Percentiles rank a stretch among this genome's conserved stretches.
Conservation (phyloP, 495 filamentous ascomycete species). For the Xylaria nigripes region DNA sequence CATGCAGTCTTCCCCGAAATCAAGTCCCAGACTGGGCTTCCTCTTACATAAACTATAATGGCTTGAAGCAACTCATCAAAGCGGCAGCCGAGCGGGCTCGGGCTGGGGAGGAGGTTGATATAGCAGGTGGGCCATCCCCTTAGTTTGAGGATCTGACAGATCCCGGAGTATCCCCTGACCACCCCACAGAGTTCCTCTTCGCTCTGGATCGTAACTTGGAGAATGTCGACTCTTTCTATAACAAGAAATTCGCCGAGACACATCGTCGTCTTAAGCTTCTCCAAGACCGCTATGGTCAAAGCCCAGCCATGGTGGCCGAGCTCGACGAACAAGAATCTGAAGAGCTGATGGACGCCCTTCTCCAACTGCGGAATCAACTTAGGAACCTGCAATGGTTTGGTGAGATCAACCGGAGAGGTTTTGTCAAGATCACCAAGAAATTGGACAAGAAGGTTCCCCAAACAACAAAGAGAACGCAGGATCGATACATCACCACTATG, state of each 20-base stretch:
- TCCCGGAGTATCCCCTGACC: slow-evolving; percentile 24
- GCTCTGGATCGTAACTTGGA: slow-evolving; percentile 93
- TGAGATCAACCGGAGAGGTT: slow-evolving; percentile 89
- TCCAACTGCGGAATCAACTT: slow-evolving; percentile 78
- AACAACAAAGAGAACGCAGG: slow-evolving; percentile 68
- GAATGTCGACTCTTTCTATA: slow-evolving; percentile 90
- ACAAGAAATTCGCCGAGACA: slow-evolving; percentile 81
- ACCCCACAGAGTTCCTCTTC: slow-evolving; percentile 76
- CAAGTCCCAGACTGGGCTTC: slow-evolving; percentile 95
- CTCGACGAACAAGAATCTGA: slow-evolving; percentile 69
- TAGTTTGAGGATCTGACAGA: slow-evolving; percentile 16
- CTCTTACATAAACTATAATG: slow-evolving; percentile 93
- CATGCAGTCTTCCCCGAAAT: slow-evolving; percentile 69
- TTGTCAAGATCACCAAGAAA: slow-evolving; percentile 98
- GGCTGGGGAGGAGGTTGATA: slow-evolving; percentile 64
- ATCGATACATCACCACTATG: slow-evolving; percentile 75
- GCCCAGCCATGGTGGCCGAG: slow-evolving; percentile 38
- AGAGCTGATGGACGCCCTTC: slow-evolving; percentile 78
- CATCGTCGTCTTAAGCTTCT: slow-evolving; percentile 75
- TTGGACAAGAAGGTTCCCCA: slow-evolving; percentile 81
- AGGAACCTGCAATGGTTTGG: slow-evolving; percentile 96
- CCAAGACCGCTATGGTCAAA: slow-evolving; percentile 69
- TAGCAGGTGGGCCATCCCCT: slow-evolving; percentile 50
- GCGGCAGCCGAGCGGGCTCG: slow-evolving; percentile 53
- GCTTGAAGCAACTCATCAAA: slow-evolving; percentile 90